Evolutionary conservation across 306 rosid species (phyloP).

Genomic region (Pyrus bretschneideri): DNA sequence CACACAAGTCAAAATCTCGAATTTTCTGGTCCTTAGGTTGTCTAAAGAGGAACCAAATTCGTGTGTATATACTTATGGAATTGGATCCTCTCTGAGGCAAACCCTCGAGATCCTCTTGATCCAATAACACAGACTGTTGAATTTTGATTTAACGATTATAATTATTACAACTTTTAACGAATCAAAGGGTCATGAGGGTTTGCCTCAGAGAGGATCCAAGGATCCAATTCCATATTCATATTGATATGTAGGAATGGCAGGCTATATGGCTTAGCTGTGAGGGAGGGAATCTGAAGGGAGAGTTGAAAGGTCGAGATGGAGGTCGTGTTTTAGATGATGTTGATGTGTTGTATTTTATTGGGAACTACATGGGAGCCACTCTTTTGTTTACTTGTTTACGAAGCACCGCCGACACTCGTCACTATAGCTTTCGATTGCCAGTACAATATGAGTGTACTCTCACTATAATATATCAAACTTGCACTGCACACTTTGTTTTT

Average conservation of each 20-base stretch:
- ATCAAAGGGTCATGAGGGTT: too few species aligned
- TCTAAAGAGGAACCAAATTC: too few species aligned
- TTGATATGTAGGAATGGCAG: not conserved
- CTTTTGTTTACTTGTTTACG: not conserved
- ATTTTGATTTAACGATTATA: too few species aligned
- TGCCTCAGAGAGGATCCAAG: too few species aligned
- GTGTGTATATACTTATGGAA: too few species aligned
- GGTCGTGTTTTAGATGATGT: not conserved
- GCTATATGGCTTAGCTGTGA: not conserved
- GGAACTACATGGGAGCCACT: constrained; percentile 27
- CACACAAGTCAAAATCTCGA: too few species aligned
- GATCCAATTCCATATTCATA: too few species aligned
- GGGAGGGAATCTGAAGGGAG: not conserved
- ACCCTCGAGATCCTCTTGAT: too few species aligned
- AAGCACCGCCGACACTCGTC: not conserved
- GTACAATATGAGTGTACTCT: not conserved
- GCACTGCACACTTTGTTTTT: not conserved
- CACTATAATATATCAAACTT: not conserved
- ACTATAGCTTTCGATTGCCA: not conserved
- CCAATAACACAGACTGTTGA: too few species aligned
- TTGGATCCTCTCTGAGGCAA: too few species aligned
- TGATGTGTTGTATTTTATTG: not conserved
- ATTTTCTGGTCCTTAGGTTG: accelerated
- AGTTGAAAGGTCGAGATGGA: not conserved
- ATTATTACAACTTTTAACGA: too few species aligned